Evolutionary conservation across 2,329 filamentous ascomycete genomes (phyloP).

Genomic region (Sarocladiaceae sp.): DNA sequence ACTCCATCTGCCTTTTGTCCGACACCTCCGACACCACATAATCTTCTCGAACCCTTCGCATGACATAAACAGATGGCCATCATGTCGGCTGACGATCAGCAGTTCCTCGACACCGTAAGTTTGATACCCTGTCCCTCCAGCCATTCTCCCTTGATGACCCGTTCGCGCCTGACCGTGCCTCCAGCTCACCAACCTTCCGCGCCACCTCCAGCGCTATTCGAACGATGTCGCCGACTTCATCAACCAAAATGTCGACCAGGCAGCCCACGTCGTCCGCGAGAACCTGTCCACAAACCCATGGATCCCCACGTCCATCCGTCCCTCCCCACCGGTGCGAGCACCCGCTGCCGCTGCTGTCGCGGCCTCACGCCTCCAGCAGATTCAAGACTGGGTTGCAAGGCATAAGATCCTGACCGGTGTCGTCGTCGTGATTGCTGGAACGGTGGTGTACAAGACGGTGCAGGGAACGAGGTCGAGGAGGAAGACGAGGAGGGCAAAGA

Average conservation of each 20-base stretch:
- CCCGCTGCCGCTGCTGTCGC: slow-evolving; percentile 27
- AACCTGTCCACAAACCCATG: slow-evolving; percentile 61
- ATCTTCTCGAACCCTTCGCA: not conserved
- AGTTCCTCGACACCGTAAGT: slow-evolving; percentile 69
- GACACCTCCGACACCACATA: not conserved
- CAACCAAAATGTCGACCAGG: slow-evolving; percentile 72
- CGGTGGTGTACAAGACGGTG: slow-evolving; percentile 49
- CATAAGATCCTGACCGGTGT: slow-evolving; percentile 70
- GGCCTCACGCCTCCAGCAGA: slow-evolving; percentile 38
- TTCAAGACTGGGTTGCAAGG: slow-evolving; percentile 64
- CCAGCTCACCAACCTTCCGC: slow-evolving; percentile 46
- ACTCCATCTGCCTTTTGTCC: not conserved
- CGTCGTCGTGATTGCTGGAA: slow-evolving; percentile 63
- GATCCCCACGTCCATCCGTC: slow-evolving; percentile 64
- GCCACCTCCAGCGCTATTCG: slow-evolving; percentile 65
- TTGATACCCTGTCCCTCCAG: slow-evolving; percentile 8
- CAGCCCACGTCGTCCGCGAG: slow-evolving; percentile 65
- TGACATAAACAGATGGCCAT: slow-evolving; percentile 21
- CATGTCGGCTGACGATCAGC: slow-evolving; percentile 76
- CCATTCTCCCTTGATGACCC: not conserved
- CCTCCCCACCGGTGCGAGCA: slow-evolving; percentile 38
- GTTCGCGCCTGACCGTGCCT: not conserved
- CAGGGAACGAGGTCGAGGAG: slow-evolving; percentile 49
- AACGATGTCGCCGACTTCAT: slow-evolving; percentile 70
- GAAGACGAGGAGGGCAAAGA: slow-evolving; percentile 67